Percentiles rank a stretch among this genome's conserved stretches.
These are phyloP conservation scores for Fusarium clavum DNA, from an alignment of 2,329 filamentous ascomycete genomes.

Conservation along the genomic window DNA sequence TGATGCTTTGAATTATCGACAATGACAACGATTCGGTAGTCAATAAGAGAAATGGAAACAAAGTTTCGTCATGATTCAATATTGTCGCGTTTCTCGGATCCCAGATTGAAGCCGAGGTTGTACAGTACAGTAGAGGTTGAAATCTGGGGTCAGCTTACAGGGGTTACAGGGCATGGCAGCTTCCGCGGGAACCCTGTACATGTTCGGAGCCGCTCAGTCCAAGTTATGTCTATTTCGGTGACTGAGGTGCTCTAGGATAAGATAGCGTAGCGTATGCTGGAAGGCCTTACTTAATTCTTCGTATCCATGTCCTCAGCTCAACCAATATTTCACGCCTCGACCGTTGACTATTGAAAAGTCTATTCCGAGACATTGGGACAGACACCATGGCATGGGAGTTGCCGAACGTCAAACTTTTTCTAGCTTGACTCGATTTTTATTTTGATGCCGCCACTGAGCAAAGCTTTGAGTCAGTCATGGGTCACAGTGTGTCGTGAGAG, in stretches of 20 bases:
- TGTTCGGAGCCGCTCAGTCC: neutral
- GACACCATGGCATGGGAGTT: neutral
- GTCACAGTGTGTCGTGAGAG: conserved; percentile 27
- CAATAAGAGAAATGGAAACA: neutral
- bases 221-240: neutral
- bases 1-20: neutral
- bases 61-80: conserved; percentile 10
- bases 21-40: neutral
- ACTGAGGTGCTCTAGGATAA: too few species aligned
- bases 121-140: neutral
- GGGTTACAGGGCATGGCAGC: neutral
- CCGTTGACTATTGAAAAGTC: conserved; percentile 21
- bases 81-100: neutral
- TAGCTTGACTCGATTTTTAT: neutral
- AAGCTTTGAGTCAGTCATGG: conserved; percentile 31
- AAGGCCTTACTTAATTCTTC: neutral
- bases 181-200: conserved; percentile 3
- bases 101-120: conserved; percentile 26
- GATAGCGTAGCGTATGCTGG: neutral
- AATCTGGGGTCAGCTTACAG: conserved; percentile 34
- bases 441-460: conserved; percentile 31
- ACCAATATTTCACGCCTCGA: neutral
- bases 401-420: neutral
- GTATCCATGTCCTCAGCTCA: neutral
- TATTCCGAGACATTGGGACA: neutral